These are phyloP conservation scores for Amylocarpus encephaloides DNA, from an alignment of 2,329 filamentous ascomycete species.

Conservation along the genomic window DNA sequence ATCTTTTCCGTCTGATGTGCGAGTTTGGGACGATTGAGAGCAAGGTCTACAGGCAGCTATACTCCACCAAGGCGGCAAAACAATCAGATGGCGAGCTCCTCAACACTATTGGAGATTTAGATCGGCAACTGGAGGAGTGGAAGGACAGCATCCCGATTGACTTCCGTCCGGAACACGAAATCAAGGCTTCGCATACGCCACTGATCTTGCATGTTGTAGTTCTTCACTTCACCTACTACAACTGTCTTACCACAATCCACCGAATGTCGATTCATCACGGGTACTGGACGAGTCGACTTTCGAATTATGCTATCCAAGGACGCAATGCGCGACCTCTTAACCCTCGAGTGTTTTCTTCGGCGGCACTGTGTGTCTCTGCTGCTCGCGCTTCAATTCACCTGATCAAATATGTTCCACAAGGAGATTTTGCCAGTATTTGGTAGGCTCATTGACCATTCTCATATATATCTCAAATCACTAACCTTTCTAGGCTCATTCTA, in stretches of 20 bases:
- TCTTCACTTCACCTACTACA: constrained; percentile 95
- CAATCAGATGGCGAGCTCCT: constrained; percentile 89
- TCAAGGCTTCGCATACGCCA: constrained; percentile 85
- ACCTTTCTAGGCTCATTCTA: constrained; percentile 63
- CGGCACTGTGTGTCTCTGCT: constrained; percentile 85
- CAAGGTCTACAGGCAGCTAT: constrained; percentile 86
- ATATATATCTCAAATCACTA: constrained; percentile 20
- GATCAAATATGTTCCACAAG: constrained; percentile 92
- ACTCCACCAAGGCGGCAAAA: constrained; percentile 86
- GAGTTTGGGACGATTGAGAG: constrained; percentile 88
- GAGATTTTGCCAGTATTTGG: constrained; percentile 94
- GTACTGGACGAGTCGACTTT: constrained; percentile 93
- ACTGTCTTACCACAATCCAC: constrained; percentile 94
- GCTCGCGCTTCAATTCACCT: constrained; percentile 89
- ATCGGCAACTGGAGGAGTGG: constrained; percentile 87
- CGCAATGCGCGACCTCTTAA: constrained; percentile 87
- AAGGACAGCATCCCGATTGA: constrained; percentile 93
- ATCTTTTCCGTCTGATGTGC: constrained; percentile 89
- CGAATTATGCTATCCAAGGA: constrained; percentile 91
- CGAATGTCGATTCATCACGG: constrained; percentile 98
- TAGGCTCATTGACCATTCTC: constrained; percentile 39
- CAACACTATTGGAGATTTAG: constrained; percentile 92
- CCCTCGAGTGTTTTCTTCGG: constrained; percentile 88
- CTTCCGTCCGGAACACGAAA: constrained; percentile 95
- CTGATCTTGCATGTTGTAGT: constrained; percentile 93